Evolutionary conservation across 441 rosid species (phyloP).

Genomic region (Jatropha podagrica): DNA sequence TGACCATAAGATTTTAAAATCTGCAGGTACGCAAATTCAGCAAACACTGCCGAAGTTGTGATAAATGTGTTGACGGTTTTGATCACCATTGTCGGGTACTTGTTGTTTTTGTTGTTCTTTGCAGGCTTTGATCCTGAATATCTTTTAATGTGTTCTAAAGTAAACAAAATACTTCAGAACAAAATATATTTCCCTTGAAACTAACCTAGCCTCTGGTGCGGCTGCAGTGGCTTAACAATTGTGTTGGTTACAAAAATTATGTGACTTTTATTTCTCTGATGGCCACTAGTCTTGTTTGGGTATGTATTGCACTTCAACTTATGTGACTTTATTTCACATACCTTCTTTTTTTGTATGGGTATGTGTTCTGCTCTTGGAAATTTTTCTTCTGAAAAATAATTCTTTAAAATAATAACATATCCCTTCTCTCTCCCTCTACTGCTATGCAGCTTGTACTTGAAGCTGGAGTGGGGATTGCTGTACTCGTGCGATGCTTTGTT

Average conservation of each 20-base stretch:
- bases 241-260: slow-evolving; percentile 91
- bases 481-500: slow-evolving; percentile 84
- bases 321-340: not conserved
- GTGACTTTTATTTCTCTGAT: slow-evolving; percentile 85
- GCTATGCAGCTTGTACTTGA: slow-evolving; percentile 71
- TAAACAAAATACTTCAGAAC: not conserved
- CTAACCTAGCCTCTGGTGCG: slow-evolving; percentile 30
- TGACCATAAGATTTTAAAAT: slow-evolving; percentile 19
- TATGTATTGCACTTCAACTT: slow-evolving; percentile 39
- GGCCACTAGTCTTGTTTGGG: slow-evolving; percentile 93
- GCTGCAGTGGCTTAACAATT: slow-evolving; percentile 92
- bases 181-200: slow-evolving; percentile 5
- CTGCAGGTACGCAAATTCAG: slow-evolving; percentile 83
- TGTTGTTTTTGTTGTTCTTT: slow-evolving; percentile 24
- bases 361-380: not conserved
- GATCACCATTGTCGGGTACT: slow-evolving; percentile 97
- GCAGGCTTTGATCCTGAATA: slow-evolving; percentile 22
- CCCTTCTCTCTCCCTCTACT: slow-evolving; percentile 1
- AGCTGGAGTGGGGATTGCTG: slow-evolving; percentile 92
- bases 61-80: slow-evolving; percentile 96
- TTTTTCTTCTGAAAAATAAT: not conserved
- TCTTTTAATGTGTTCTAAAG: slow-evolving; percentile 18
- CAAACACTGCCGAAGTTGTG: slow-evolving; percentile 97
- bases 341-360: not conserved
- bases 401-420: not conserved